phyloP scores from a whole-genome alignment of 345 rosid genomes.

The Populus nigra region DNA sequence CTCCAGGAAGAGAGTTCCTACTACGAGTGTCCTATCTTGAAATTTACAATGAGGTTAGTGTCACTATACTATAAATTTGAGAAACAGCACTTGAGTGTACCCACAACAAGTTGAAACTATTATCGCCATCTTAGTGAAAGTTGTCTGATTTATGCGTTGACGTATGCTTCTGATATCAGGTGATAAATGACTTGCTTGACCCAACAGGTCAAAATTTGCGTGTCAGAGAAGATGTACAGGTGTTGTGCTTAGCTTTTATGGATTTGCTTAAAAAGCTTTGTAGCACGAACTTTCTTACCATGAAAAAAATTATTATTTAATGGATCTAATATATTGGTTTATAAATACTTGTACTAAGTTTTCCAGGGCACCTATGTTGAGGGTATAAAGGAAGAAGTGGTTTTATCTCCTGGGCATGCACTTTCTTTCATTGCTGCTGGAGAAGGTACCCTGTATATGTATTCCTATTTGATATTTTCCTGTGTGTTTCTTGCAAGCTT shows the following conservation, averaged over 20 bases:
- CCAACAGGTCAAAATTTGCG: constrained; percentile 99
- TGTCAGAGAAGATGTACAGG: constrained; percentile 99
- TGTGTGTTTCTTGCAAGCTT: constrained; percentile 1
- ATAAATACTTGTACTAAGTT: neutral
- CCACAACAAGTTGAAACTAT: neutral
- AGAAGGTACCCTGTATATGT: constrained; percentile 58
- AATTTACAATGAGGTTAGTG: constrained; percentile 93
- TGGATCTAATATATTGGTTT: neutral
- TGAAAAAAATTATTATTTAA: neutral
- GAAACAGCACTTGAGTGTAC: no score
- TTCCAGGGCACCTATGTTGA: constrained; percentile 97
- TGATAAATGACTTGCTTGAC: constrained; percentile 98
- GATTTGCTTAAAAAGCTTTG: neutral
- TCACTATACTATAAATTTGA: neutral
- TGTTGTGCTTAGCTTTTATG: constrained; percentile 27
- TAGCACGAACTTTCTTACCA: neutral
- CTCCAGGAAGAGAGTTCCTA: constrained; percentile 98
- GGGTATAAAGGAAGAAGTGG: constrained; percentile 99
- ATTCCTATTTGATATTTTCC: neutral
- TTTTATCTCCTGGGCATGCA: constrained; percentile 97
- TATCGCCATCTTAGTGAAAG: neutral
- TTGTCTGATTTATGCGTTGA: constrained; percentile 15
- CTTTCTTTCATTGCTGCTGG: constrained; percentile 99
- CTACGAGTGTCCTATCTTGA: constrained; percentile 98
- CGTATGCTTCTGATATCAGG: constrained; percentile 50